These are phyloP conservation scores for Dillenia suffruticosa DNA, from an alignment of 164 flowering plant genomes.

Conservation along the genomic window DNA sequence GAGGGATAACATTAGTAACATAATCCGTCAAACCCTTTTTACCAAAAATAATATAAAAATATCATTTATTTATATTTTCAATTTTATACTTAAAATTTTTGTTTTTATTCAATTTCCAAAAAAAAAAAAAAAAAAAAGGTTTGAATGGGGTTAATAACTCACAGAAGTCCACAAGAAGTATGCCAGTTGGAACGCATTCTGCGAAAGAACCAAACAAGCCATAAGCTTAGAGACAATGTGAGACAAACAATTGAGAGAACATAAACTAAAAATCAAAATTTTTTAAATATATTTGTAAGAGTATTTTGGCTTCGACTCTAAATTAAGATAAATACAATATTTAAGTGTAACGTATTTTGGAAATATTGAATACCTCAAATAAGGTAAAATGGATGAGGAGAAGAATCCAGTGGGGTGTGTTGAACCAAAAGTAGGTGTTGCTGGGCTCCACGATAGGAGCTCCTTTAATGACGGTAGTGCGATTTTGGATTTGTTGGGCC, in stretches of 20 bases:
- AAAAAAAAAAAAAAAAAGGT: too few relatives aligned
- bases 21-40: too few relatives aligned
- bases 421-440: conserved; percentile 70
- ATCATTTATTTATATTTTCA: too few relatives aligned
- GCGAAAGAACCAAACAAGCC: conserved; percentile 7
- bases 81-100: too few relatives aligned
- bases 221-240: background rate
- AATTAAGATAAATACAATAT: background rate
- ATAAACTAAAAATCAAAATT: too few relatives aligned
- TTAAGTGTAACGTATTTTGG: background rate
- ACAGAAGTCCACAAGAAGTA: conserved; percentile 63
- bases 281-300: background rate
- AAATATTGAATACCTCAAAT: conserved; percentile 39
- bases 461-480: conserved; percentile 51
- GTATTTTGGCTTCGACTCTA: background rate
- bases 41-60: too few relatives aligned
- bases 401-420: conserved; percentile 55
- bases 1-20: too few relatives aligned
- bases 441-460: conserved; percentile 61
- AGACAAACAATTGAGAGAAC: background rate
- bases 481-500: conserved; percentile 63
- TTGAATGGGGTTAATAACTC: conserved; percentile 1
- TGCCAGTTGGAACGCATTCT: conserved; percentile 82
- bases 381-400: conserved; percentile 55
- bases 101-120: background rate